These are phyloP conservation scores for Pichia cabralensis DNA, from an alignment of 805 yeast species.

Conservation along the genomic window DNA sequence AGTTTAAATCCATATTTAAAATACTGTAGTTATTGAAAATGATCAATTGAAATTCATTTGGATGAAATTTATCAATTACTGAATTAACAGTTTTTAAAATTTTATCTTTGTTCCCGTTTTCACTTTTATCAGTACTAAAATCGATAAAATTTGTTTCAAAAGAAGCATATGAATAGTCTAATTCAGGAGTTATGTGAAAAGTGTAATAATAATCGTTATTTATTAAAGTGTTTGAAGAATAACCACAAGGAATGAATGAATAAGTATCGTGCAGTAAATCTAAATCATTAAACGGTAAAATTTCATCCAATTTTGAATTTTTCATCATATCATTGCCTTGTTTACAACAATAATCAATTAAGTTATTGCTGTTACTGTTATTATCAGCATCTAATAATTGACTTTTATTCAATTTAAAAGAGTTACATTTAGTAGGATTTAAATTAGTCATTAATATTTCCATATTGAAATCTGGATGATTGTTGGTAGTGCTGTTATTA, in stretches of 20 bases:
- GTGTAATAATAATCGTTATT: conserved; percentile 57
- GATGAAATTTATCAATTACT: too few species aligned
- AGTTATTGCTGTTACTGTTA: too few species aligned
- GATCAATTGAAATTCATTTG: too few species aligned
- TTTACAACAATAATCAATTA: too few species aligned
- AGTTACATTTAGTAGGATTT: too few species aligned
- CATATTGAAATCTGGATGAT: conserved; percentile 68
- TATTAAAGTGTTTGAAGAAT: conserved; percentile 75
- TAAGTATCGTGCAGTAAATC: conserved; percentile 63
- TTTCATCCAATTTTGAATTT: conserved; percentile 48
- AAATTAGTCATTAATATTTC: conserved; percentile 89
- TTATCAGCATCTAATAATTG: too few species aligned
- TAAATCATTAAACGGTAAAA: conserved; percentile 20
- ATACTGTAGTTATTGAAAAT: too few species aligned
- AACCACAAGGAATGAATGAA: conserved; percentile 91
- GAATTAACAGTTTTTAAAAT: too few species aligned
- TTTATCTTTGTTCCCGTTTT: too few species aligned
- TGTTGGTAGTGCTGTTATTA: conserved; percentile 2
- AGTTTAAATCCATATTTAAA: too few species aligned
- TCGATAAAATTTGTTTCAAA: conserved; percentile 87
- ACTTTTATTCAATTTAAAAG: too few species aligned
- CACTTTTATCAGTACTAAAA: too few species aligned
- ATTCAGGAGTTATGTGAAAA: conserved; percentile 88
- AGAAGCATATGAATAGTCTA: conserved; percentile 92
- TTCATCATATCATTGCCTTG: conserved; percentile 65